Percentiles rank a stretch among this genome's conserved stretches.
phyloP scores from a whole-genome alignment of 208 protist species.

The Eutreptiella sp. region DNA sequence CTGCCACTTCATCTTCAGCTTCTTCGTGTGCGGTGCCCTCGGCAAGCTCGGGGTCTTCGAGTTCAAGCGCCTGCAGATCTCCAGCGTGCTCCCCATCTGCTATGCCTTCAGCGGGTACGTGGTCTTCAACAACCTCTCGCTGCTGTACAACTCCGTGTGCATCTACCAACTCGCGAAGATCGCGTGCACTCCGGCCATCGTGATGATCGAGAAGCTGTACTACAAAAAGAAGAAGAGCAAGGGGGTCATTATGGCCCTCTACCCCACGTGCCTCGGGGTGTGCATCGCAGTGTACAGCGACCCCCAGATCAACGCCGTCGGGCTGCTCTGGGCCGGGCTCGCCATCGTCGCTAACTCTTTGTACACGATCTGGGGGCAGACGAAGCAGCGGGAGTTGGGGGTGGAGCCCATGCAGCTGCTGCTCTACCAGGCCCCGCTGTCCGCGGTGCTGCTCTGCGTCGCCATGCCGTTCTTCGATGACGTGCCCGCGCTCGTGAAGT shows the following conservation, averaged over 20 bases:
- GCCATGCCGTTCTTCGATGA: slow-evolving; percentile 55
- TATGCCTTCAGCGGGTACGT: slow-evolving; percentile 70
- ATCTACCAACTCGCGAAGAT: slow-evolving; percentile 78
- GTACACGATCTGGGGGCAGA: slow-evolving; percentile 80
- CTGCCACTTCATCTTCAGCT: slow-evolving; percentile 61
- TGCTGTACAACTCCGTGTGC: slow-evolving; percentile 63
- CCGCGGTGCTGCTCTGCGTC: slow-evolving; percentile 61
- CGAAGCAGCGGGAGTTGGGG: slow-evolving; percentile 69
- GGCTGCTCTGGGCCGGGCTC: slow-evolving; percentile 50
- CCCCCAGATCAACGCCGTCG: slow-evolving; percentile 48
- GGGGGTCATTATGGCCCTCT: slow-evolving; percentile 49
- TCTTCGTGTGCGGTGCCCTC: slow-evolving; percentile 53
- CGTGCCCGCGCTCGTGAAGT: slow-evolving; percentile 37
- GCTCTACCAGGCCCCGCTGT: slow-evolving; percentile 68
- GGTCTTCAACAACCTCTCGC: slow-evolving; percentile 74
- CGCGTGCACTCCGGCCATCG: slow-evolving; percentile 64
- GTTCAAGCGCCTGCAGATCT: slow-evolving; percentile 40
- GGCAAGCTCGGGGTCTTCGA: slow-evolving; percentile 38
- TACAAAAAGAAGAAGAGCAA: slow-evolving; percentile 48
- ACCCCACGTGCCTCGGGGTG: slow-evolving; percentile 65
- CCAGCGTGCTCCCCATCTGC: slow-evolving; percentile 51
- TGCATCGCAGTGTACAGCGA: slow-evolving; percentile 60
- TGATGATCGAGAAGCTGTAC: slow-evolving; percentile 48
- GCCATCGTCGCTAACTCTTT: slow-evolving; percentile 68
- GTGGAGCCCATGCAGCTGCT: slow-evolving; percentile 71